These are phyloP conservation scores for Nannizzia gypsea DNA, from an alignment of 2,329 filamentous ascomycete genomes.

Conservation along the genomic window DNA sequence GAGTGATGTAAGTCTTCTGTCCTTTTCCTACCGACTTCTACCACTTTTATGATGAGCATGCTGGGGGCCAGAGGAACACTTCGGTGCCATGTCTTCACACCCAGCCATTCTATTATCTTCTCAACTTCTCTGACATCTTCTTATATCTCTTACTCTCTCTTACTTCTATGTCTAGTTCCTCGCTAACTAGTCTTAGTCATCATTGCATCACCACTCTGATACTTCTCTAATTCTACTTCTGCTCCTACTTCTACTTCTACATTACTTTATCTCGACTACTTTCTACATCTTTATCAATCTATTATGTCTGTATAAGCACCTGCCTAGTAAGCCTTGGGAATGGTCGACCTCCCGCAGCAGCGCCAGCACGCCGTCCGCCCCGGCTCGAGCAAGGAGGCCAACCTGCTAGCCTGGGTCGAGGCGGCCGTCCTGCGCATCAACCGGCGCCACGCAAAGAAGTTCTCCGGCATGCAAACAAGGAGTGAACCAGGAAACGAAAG, in stretches of 20 bases:
- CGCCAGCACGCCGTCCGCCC: conserved; percentile 42
- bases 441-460: conserved; percentile 43
- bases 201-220: conserved; percentile 25
- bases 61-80: conserved; percentile 40
- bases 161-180: background rate
- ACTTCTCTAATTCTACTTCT: conserved; percentile 15
- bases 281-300: background rate
- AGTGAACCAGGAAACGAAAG: background rate
- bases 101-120: background rate
- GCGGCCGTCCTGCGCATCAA: conserved; percentile 40
- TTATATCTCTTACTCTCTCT: background rate
- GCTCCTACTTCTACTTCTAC: background rate
- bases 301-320: background rate
- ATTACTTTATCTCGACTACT: no score
- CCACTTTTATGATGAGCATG: conserved; percentile 35
- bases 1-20: no score
- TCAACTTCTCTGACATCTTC: background rate
- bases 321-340: no score
- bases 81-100: background rate
- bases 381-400: conserved; percentile 47
- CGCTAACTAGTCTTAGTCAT: conserved; percentile 17
- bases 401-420: conserved; percentile 48
- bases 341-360: conserved; percentile 38
- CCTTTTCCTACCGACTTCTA: background rate
- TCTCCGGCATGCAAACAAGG: conserved; percentile 12